Evolutionary conservation across 108 stramenopile genomes (phyloP).

Genomic region (Skeletonema grethae): DNA sequence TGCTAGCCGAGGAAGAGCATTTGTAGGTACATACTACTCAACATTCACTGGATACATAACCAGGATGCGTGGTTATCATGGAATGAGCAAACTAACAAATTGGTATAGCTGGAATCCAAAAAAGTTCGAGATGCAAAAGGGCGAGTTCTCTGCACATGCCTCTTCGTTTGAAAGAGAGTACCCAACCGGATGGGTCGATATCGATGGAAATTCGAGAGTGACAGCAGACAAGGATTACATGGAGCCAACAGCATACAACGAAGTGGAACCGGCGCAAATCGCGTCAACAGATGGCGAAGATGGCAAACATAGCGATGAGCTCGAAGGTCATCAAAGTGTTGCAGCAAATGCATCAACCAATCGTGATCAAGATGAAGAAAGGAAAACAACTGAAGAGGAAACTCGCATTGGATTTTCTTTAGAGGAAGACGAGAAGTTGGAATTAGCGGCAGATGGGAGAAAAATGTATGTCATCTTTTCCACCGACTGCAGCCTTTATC

Average conservation of each 20-base stretch:
- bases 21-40: conserved; percentile 89
- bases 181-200: conserved; percentile 76
- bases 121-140: conserved; percentile 63
- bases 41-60: conserved; percentile 94
- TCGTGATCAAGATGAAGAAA: background rate
- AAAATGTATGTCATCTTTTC: conserved; percentile 61
- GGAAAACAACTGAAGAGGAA: background rate
- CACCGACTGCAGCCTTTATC: conserved; percentile 86
- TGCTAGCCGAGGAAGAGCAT: conserved; percentile 82
- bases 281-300: background rate
- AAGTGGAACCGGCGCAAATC: background rate
- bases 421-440: conserved; percentile 35
- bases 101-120: conserved; percentile 70
- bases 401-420: conserved; percentile 28
- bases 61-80: conserved; percentile 82
- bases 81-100: conserved; percentile 68
- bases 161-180: conserved; percentile 67
- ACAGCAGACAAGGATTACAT: conserved; percentile 24
- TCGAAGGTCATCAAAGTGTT: background rate
- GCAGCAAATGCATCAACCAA: background rate
- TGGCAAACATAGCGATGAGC: background rate
- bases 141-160: conserved; percentile 34
- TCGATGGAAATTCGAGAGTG: conserved; percentile 64
- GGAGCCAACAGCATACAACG: background rate
- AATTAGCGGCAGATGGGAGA: conserved; percentile 19